These are phyloP conservation scores for Penicillium bialowiezense DNA, from an alignment of 495 filamentous ascomycete species.

Conservation along the genomic window DNA sequence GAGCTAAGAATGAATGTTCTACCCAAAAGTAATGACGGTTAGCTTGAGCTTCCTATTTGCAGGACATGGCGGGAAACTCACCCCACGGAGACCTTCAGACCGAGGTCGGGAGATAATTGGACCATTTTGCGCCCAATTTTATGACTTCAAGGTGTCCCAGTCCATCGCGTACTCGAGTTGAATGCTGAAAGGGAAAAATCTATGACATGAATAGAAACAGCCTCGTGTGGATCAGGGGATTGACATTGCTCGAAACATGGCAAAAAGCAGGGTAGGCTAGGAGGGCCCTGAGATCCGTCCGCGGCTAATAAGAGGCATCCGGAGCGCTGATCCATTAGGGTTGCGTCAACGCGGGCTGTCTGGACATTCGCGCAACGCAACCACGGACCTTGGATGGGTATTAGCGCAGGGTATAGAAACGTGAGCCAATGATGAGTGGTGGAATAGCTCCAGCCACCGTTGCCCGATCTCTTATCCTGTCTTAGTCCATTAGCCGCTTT, in stretches of 20 bases:
- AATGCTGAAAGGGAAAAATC: background rate
- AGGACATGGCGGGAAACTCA: conserved; percentile 16
- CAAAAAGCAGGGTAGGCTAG: conserved; percentile 3
- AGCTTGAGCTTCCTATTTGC: conserved; percentile 3
- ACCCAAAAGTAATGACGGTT: conserved; percentile 7
- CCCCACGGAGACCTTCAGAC: conserved; percentile 38
- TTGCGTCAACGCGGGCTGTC: conserved; percentile 21
- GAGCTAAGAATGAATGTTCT: conserved; percentile 38
- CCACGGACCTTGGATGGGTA: conserved; percentile 11
- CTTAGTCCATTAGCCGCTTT: conserved; percentile 4
- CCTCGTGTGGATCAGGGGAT: conserved; percentile 22
- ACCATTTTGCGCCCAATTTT: conserved; percentile 26
- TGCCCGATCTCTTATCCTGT: conserved; percentile 11
- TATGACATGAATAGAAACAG: conserved; percentile 6
- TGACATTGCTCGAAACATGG: conserved; percentile 15
- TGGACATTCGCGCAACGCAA: conserved; percentile 12
- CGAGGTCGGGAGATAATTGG: conserved; percentile 32
- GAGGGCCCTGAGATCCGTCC: background rate
- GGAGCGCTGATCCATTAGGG: conserved; percentile 18
- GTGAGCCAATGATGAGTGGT: conserved; percentile 9
- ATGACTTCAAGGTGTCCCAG: background rate
- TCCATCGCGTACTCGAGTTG: conserved; percentile 13
- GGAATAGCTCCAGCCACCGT: conserved; percentile 4
- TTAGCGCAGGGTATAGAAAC: background rate
- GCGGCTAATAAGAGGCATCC: conserved; percentile 11